phyloP scores from a whole-genome alignment of 768 basidiomycete genomes.

The Ramaria sp. region DNA sequence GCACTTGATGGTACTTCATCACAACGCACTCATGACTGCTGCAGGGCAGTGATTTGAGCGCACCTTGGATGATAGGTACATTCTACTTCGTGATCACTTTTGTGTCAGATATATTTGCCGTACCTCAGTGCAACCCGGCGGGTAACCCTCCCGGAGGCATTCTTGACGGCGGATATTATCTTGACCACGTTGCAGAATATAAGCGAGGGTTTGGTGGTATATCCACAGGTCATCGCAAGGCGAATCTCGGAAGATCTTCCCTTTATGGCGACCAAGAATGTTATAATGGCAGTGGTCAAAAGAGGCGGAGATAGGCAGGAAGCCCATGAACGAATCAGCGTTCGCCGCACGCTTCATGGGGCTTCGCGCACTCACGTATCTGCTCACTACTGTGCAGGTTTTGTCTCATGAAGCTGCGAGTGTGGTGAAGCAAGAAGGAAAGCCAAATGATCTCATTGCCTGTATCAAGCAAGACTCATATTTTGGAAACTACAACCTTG shows the following conservation, averaged over 20 bases:
- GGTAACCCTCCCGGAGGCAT: conserved; percentile 93
- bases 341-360: conserved; percentile 19
- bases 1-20: conserved; percentile 91
- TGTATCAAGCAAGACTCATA: no score
- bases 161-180: conserved; percentile 93
- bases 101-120: not conserved
- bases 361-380: no score
- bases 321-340: conserved; percentile 91
- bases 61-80: conserved; percentile 88
- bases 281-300: conserved; percentile 98
- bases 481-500: no score
- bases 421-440: no score
- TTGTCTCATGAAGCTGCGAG: no score
- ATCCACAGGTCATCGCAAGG: conserved; percentile 89
- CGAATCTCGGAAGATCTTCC: conserved; percentile 92
- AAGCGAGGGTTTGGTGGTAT: conserved; percentile 97
- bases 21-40: conserved; percentile 91
- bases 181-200: conserved; percentile 94
- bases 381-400: no score
- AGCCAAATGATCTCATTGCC: no score
- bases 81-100: not conserved
- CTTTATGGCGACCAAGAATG: conserved; percentile 99
- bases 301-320: conserved; percentile 92
- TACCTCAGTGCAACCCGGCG: conserved; percentile 80
- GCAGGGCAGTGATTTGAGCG: conserved; percentile 98